phyloP scores from a whole-genome alignment of 78 protist species.

The Blattamonas nauphoetae region DNA sequence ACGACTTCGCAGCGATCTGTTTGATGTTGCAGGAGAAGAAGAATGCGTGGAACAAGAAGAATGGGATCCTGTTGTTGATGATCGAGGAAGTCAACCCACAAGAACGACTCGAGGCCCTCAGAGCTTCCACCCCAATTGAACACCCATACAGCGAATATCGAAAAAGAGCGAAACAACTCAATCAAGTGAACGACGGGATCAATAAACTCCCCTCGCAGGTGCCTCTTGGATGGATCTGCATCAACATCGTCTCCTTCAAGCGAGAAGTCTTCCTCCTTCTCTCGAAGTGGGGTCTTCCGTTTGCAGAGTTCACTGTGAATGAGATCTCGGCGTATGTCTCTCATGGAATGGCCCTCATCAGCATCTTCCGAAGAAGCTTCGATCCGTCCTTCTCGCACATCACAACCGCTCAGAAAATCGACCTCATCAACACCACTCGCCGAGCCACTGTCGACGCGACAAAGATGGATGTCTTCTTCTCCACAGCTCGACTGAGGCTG shows the following conservation, averaged over 20 bases:
- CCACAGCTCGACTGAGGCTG: not conserved
- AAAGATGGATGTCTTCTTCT: not conserved
- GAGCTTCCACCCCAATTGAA: not conserved
- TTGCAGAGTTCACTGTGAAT: not conserved
- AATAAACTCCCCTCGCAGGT: not conserved
- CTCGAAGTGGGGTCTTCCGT: not conserved
- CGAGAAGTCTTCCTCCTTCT: not conserved
- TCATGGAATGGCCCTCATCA: not conserved
- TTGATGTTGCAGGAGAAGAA: not conserved
- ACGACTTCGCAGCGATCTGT: not conserved
- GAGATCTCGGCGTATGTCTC: not conserved
- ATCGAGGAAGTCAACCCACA: not conserved
- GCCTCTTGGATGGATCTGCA: not conserved
- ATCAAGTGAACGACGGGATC: not conserved
- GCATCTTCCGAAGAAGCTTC: not conserved
- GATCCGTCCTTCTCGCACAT: not conserved
- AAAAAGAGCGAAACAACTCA: not conserved
- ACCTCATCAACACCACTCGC: not conserved
- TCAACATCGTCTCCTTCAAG: not conserved
- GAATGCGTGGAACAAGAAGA: not conserved
- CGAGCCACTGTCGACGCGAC: not conserved
- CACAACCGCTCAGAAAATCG: not conserved
- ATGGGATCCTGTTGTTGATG: not conserved
- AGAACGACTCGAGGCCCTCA: not conserved
- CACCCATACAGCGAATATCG: not conserved